phyloP scores from a whole-genome alignment of 1,284 basidiomycete genomes.

The Microbotryomycetes sp. region DNA sequence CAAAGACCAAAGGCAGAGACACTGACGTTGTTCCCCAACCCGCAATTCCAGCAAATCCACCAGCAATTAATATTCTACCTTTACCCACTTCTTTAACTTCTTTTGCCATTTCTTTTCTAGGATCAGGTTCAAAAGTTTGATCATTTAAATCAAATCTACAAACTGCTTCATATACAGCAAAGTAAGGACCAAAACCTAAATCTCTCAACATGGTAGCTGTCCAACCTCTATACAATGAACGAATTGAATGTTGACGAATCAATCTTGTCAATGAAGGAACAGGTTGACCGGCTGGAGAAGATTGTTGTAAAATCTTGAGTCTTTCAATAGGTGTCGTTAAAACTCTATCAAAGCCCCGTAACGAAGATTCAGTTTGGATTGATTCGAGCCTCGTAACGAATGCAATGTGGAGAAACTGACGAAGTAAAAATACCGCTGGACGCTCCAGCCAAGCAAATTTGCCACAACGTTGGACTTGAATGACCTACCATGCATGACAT shows the following conservation, averaged over 20 bases:
- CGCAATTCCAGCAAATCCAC: constrained; percentile 62
- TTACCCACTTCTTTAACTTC: constrained; percentile 40
- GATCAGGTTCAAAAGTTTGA: background rate
- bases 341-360: constrained; percentile 52
- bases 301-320: constrained; percentile 74
- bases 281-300: constrained; percentile 42
- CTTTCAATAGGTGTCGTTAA: constrained; percentile 75
- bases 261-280: constrained; percentile 53
- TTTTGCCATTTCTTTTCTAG: constrained; percentile 50
- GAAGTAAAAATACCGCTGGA: constrained; percentile 68
- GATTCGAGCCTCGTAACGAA: background rate
- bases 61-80: constrained; percentile 60
- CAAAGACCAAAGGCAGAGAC: background rate
- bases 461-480: constrained; percentile 54
- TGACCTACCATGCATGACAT: constrained; percentile 55
- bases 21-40: constrained; percentile 44
- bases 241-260: constrained; percentile 53
- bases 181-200: constrained; percentile 74
- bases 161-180: constrained; percentile 71
- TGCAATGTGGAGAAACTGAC: constrained; percentile 43
- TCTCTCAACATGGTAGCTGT: constrained; percentile 66
- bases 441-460: constrained; percentile 67
- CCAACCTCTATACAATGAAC: constrained; percentile 69
- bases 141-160: constrained; percentile 49
- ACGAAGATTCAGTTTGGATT: background rate